These are phyloP conservation scores for Pythium plurisporium DNA, from an alignment of 352 stramenopile genomes.

Conservation along the genomic window DNA sequence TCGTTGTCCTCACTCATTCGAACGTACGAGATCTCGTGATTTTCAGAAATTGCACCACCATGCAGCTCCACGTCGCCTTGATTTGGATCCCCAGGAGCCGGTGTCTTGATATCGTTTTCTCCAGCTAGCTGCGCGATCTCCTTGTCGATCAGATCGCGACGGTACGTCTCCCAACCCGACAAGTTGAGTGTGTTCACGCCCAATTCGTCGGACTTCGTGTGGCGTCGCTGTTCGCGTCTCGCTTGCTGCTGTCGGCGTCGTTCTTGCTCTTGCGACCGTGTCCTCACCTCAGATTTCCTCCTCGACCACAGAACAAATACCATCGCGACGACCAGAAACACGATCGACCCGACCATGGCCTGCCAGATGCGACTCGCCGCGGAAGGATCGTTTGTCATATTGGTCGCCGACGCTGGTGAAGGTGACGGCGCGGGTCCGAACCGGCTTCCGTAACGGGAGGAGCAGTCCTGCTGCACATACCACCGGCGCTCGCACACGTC, in stretches of 20 bases:
- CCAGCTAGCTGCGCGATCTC: slow-evolving; percentile 1
- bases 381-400: neutral
- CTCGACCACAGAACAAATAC: neutral
- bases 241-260: neutral
- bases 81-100: neutral
- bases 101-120: neutral
- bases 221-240: slow-evolving; percentile 2
- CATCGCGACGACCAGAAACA: slow-evolving; percentile 9
- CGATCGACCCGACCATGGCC: slow-evolving; percentile 10
- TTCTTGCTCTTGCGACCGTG: neutral
- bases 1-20: neutral
- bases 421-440: neutral
- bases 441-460: neutral
- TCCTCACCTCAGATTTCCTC: neutral
- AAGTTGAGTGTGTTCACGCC: slow-evolving; percentile 11
- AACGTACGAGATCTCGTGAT: neutral
- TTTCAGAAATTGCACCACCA: neutral
- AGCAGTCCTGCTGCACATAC: slow-evolving; percentile 13
- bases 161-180: slow-evolving; percentile 15
- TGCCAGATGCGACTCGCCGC: slow-evolving; percentile 7
- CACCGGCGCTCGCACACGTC: slow-evolving; percentile 19
- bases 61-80: neutral
- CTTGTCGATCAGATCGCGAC: slow-evolving; percentile 16
- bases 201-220: neutral
- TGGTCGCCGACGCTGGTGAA: neutral